phyloP scores from a whole-genome alignment of 345 rosid species.

The Geranium rotundifolium region DNA sequence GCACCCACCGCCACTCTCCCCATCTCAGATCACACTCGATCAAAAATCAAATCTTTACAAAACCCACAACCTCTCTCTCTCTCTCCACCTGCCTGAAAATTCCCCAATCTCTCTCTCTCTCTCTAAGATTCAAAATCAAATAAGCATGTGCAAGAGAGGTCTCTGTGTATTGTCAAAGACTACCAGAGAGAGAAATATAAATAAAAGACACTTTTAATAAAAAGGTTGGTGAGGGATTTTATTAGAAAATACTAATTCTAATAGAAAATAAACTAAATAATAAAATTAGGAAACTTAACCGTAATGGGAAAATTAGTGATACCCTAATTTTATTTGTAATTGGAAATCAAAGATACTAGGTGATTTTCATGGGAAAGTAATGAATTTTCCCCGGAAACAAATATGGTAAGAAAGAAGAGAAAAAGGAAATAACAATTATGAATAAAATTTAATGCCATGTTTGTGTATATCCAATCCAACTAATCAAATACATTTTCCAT shows the following conservation, averaged over 20 bases:
- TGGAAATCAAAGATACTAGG: too few species aligned
- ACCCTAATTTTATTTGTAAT: too few species aligned
- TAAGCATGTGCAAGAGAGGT: too few species aligned
- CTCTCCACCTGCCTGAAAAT: not conserved
- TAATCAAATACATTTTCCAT: not conserved
- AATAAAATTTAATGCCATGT: too few species aligned
- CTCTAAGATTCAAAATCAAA: not conserved
- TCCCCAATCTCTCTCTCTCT: not conserved
- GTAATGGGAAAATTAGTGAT: too few species aligned
- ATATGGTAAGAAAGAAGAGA: not conserved
- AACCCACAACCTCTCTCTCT: not conserved
- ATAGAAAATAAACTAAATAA: too few species aligned
- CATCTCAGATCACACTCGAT: conserved; percentile 3
- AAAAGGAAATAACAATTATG: not conserved
- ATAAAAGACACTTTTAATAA: too few species aligned
- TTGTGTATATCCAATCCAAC: not conserved
- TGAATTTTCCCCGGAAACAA: not conserved
- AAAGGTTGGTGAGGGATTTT: not conserved
- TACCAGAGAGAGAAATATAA: too few species aligned
- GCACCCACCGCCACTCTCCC: conserved; percentile 19
- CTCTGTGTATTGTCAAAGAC: too few species aligned
- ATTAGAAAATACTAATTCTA: not conserved
- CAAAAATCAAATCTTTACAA: not conserved
- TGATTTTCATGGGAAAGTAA: too few species aligned
- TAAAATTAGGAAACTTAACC: too few species aligned